Evolutionary conservation across 345 rosid species (phyloP).

Genomic region (Rhodomyrtus tomentosa): DNA sequence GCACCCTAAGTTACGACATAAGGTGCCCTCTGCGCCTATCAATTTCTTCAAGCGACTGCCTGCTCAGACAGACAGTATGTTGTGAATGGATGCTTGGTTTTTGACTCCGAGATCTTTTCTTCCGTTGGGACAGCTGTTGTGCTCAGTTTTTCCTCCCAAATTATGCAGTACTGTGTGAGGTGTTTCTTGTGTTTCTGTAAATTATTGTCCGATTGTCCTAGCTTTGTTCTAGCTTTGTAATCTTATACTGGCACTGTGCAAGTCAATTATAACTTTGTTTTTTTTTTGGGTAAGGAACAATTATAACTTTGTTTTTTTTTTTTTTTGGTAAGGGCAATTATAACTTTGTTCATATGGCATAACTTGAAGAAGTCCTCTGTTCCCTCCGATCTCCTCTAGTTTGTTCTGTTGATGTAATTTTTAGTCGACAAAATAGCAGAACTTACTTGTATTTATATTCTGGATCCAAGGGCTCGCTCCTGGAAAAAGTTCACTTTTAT

Average conservation of each 20-base stretch:
- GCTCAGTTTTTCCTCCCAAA: background rate
- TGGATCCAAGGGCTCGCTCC: background rate
- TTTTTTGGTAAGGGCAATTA: too few relatives aligned
- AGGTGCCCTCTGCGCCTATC: slow-evolving; percentile 50
- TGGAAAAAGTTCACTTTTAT: background rate
- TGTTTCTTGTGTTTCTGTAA: background rate
- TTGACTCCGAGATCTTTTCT: background rate
- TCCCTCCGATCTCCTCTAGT: background rate
- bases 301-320: too few relatives aligned
- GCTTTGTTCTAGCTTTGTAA: background rate
- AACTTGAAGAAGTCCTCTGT: background rate
- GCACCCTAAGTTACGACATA: slow-evolving; percentile 75
- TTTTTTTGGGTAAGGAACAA: too few relatives aligned
- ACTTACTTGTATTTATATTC: background rate
- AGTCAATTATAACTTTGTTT: background rate
- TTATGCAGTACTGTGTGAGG: background rate
- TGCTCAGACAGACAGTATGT: slow-evolving; percentile 71
- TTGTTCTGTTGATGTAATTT: background rate
- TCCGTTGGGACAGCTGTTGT: background rate
- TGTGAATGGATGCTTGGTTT: slow-evolving; percentile 20
- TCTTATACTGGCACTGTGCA: background rate
- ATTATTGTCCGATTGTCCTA: background rate
- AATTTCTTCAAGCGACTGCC: slow-evolving; percentile 88
- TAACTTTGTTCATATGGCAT: background rate
- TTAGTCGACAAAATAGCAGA: background rate